Evolutionary conservation across 495 filamentous ascomycete species (phyloP).

Genomic region (Schizothecium vesticola): DNA sequence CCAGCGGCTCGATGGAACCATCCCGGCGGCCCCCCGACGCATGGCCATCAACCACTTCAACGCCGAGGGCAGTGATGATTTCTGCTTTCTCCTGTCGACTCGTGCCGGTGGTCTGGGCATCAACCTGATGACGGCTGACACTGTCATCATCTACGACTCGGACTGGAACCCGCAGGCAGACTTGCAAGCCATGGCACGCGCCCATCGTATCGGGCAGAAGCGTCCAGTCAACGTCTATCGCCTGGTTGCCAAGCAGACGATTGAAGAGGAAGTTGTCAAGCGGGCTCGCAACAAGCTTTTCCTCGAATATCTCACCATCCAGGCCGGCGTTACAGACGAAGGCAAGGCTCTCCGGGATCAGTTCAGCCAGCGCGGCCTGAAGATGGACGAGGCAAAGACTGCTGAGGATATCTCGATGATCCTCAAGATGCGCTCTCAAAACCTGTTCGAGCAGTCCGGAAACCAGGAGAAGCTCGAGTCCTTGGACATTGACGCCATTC

Average conservation of each 20-base stretch:
- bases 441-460: constrained; percentile 93
- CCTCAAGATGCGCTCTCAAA: constrained; percentile 86
- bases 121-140: constrained; percentile 98
- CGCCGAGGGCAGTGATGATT: constrained; percentile 85
- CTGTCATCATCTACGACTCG: constrained; percentile 95
- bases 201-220: constrained; percentile 95
- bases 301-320: constrained; percentile 97
- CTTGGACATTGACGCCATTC: constrained; percentile 95
- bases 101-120: constrained; percentile 94
- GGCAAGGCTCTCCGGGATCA: constrained; percentile 65
- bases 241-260: constrained; percentile 93
- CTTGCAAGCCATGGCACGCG: constrained; percentile 95
- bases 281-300: constrained; percentile 95
- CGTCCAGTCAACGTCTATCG: constrained; percentile 92
- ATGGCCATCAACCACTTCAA: constrained; percentile 98
- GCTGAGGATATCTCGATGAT: constrained; percentile 90
- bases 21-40: constrained; percentile 74
- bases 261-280: constrained; percentile 96
- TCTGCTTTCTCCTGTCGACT: constrained; percentile 93
- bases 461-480: constrained; percentile 96
- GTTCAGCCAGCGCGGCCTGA: constrained; percentile 49
- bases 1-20: constrained; percentile 92
- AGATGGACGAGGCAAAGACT: constrained; percentile 69
- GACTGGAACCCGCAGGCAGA: constrained; percentile 99
- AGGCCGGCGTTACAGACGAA: constrained; percentile 91